These are phyloP conservation scores for Emydomyces testavorans DNA, from an alignment of 2,329 filamentous ascomycete species.

Conservation along the genomic window DNA sequence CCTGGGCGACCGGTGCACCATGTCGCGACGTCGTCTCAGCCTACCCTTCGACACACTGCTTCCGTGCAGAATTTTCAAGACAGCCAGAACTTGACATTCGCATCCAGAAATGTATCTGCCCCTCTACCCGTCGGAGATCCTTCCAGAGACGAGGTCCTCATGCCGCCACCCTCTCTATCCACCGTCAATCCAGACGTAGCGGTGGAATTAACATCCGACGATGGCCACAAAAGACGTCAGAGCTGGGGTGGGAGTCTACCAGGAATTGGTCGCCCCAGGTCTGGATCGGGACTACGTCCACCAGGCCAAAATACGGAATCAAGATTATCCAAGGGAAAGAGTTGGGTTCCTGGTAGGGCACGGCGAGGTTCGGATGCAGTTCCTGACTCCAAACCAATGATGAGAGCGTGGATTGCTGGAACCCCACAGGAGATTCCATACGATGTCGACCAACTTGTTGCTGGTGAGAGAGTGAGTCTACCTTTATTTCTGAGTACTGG, in stretches of 20 bases:
- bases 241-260: conserved; percentile 26
- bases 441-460: conserved; percentile 40
- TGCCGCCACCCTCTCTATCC: conserved; percentile 33
- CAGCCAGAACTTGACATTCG: background rate
- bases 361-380: conserved; percentile 27
- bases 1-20: conserved; percentile 15
- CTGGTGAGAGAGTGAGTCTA: conserved; percentile 41
- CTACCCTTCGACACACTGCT: conserved; percentile 12
- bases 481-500: background rate
- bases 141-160: conserved; percentile 23
- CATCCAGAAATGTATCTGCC: conserved; percentile 16
- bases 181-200: conserved; percentile 30
- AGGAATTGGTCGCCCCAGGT: conserved; percentile 26
- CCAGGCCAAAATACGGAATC: conserved; percentile 18
- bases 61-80: conserved; percentile 15
- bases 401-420: conserved; percentile 48
- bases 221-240: conserved; percentile 29
- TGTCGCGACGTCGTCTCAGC: background rate
- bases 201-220: conserved; percentile 21
- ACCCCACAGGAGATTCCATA: conserved; percentile 47
- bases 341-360: conserved; percentile 36
- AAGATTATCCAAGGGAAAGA: conserved; percentile 28
- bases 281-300: conserved; percentile 27
- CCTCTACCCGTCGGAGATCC: conserved; percentile 19
- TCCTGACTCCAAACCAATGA: conserved; percentile 23